Percentiles rank a stretch among this genome's conserved stretches.
These are phyloP conservation scores for Fusarium mangiferae DNA, from an alignment of 2,329 filamentous ascomycete species.

Conservation along the genomic window DNA sequence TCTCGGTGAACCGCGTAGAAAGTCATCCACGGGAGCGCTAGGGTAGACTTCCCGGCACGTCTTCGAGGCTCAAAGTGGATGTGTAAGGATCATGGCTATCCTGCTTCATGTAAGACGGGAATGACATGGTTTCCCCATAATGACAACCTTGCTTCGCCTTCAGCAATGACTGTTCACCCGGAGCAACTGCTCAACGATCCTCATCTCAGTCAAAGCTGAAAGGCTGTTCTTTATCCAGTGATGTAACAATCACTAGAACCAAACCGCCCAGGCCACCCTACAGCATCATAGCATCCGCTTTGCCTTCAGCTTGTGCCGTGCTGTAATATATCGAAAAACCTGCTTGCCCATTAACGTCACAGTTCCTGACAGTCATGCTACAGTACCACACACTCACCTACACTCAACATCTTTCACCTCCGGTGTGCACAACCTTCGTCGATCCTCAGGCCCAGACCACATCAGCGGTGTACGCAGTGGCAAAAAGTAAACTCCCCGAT, in stretches of 20 bases:
- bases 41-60: conserved; percentile 14
- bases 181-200: not conserved
- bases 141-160: not conserved
- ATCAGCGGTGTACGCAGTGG: conserved; percentile 8
- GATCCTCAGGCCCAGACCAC: conserved; percentile 19
- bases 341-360: conserved; percentile 20
- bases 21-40: conserved; percentile 30
- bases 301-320: not conserved
- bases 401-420: not conserved
- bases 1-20: conserved; percentile 7
- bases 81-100: not conserved
- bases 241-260: conserved; percentile 22
- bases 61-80: conserved; percentile 11
- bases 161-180: not conserved
- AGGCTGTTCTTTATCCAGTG: not conserved
- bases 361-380: conserved; percentile 13
- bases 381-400: not conserved
- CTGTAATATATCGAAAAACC: conserved; percentile 1
- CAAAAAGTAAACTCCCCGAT: conserved; percentile 25
- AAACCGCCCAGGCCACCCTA: not conserved
- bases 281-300: conserved; percentile 1
- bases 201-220: not conserved
- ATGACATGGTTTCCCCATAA: not conserved
- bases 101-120: not conserved
- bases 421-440: conserved; percentile 11